Base-by-base conservation (phyloP, 768 basidiomycete genomes). In the Suillus luteus region DNA sequence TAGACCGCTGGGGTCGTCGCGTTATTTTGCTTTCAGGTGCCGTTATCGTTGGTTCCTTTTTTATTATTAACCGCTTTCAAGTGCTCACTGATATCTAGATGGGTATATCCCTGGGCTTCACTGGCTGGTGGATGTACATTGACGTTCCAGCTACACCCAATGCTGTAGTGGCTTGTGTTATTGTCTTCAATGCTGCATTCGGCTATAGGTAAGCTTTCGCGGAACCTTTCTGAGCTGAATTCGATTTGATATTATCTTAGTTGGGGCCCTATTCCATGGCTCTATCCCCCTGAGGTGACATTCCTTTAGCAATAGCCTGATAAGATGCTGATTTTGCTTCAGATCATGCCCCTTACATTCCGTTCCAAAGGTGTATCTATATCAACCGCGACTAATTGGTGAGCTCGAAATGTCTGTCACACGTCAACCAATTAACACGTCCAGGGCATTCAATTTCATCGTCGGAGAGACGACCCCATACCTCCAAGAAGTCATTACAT, bases 291-390 rank as follows among this genome's bases (percentile, higher is more conserved):
- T n/a, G 92, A 93, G 80, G 91, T 91, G 60, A 54, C 27, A 60
- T 48, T 44, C 76, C 64, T 65, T 1, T 24, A 3, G 5, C 8
- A 31, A 17, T n/a, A 11, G 22, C 43, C 31, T 9, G 51, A 55
- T 57, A 37, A 41, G 15, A 51, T 64, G 19, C 63, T 64, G 58
- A 59, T 66, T 62, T 59, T 52, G n/a, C 40, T 33, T 27, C 66
- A 91, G 89, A 96, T 98, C 73, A 90, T 98, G 85, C 95, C 95
- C 12, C 81, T 95, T 49, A 82, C 88, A 19, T 85, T 96, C 70
- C 86, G 96, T 44, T 95, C 94, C 12, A 97, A 97, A 78, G 96
- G 95, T n/a, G 95, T 97, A 27, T 96, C 93, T 8, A 70, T 97
- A 40, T 96, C 94, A 0, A 97, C 96, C 5, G 94, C 94, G 15